A percentile compares a stretch with the other conserved stretches of the same genome.
Conservation (phyloP, 176 grass and related monocot species). For the Ampelocalamus luodianensis region DNA sequence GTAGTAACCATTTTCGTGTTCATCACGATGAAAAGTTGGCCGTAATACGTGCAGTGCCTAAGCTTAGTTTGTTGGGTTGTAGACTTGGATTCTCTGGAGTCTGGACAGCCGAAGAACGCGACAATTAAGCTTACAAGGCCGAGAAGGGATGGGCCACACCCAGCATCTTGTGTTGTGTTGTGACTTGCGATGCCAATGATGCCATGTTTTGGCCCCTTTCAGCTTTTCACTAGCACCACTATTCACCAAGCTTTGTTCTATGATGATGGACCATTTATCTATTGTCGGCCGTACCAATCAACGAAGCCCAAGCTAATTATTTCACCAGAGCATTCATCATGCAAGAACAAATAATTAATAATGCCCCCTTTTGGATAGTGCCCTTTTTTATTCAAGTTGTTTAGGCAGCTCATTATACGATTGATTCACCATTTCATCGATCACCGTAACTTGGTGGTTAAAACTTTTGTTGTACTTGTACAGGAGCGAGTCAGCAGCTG, state of each 20-base stretch:
- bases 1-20: neutral
- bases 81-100: neutral
- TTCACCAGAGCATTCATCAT: neutral
- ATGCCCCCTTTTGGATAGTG: neutral
- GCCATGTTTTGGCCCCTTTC: neutral
- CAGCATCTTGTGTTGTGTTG: neutral
- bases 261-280: neutral
- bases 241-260: neutral
- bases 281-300: neutral
- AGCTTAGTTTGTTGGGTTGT: neutral
- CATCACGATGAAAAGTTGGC: neutral
- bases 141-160: neutral
- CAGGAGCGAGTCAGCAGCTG: constrained; percentile 66
- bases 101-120: neutral
- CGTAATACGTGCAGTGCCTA: neutral
- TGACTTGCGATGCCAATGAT: neutral
- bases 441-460: neutral
- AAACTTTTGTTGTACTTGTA: neutral
- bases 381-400: neutral
- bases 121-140: neutral
- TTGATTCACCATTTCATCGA: neutral
- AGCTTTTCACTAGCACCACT: neutral
- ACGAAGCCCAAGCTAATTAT: neutral
- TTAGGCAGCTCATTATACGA: neutral
- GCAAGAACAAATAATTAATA: neutral